A percentile compares a stretch with the other conserved stretches of the same genome.
phyloP scores from a whole-genome alignment of 2,329 filamentous ascomycete species.

The Cryphonectria carpinicola region DNA sequence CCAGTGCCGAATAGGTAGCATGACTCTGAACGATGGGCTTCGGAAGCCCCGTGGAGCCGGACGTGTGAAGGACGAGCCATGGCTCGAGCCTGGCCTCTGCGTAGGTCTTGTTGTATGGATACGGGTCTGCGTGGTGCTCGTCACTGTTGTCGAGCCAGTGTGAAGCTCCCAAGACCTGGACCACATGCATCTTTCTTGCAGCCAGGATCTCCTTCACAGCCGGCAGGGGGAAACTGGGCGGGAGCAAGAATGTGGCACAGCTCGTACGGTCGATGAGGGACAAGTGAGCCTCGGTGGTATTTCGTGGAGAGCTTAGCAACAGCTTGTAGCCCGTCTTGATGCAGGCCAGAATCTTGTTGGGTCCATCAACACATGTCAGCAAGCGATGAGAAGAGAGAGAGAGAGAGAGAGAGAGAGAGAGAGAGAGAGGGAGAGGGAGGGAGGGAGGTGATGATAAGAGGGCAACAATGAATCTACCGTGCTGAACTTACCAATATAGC shows the following conservation, averaged over 20 bases:
- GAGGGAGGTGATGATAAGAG: too few relatives aligned
- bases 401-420: too few relatives aligned
- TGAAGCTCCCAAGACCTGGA: not conserved
- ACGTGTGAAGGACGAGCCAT: not conserved
- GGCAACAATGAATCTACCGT: too few relatives aligned
- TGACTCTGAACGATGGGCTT: not conserved
- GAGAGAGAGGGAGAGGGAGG: too few relatives aligned
- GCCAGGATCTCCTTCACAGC: not conserved
- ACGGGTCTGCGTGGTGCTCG: not conserved
- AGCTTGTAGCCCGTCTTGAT: slow-evolving; percentile 1
- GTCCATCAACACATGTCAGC: too few relatives aligned
- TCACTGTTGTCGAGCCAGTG: not conserved
- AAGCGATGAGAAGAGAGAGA: too few relatives aligned
- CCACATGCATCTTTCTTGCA: not conserved
- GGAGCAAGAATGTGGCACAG: not conserved
- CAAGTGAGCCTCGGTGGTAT: not conserved
- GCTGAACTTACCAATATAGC: slow-evolving; percentile 33
- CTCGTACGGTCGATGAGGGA: not conserved
- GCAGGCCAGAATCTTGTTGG: not conserved
- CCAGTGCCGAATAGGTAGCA: not conserved
- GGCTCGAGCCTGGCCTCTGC: not conserved
- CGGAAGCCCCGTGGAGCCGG: not conserved
- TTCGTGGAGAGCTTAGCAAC: not conserved
- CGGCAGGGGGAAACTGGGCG: not conserved
- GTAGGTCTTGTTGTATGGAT: not conserved